Base-by-base conservation (phyloP, 78 protist genomes). In the Thecamonas trahens region DNA sequence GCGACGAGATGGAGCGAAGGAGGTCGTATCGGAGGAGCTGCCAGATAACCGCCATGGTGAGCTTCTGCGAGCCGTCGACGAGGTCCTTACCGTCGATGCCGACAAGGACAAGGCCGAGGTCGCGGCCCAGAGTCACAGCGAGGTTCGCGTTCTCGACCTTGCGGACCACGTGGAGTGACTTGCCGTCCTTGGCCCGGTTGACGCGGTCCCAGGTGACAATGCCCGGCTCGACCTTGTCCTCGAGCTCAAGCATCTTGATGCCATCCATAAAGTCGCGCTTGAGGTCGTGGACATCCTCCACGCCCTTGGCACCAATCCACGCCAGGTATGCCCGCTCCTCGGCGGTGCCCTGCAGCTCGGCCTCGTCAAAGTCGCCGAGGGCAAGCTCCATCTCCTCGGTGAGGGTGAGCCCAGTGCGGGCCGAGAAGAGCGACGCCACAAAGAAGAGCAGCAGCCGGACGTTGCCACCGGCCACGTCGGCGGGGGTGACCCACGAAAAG, bases 361-460 rank as follows among this genome's bases (percentile, higher is more conserved):
- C n/a, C n/a, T 77, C 61, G 17, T 67, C 42, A 22, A 45, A 13
- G 28, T 18, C 52, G 37, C 76, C 82, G 53, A 63, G 55, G 53
- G 72, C 58, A 35, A 22, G 81, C 28, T 40, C 54, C 69, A 64
- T 75, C 32, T 82, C 82, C 17, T 67, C 80, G n/a, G 61, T 38
- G 59, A 73, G 86, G 44, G 38, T 87, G n/a, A 91, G 77, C 15
- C 86, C 90, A 11, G 96, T 94, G 58, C 53, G 83, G 54, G 40
- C 60, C 88, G 91, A 90, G 93, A 95, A 95, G 28, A 96, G 63
- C 49, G 86, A 84, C 20, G 99, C 98, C 32, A 91, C 91, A 38
- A 96, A 94, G n/a, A 95, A 94, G n/a, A 91, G 62, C 81, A 94
- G 94, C 42, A 94, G 76, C 66, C 84, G 84, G 53, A 61, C 76